Base-by-base conservation (phyloP, 2,329 filamentous ascomycete genomes). In the Rhytidhysteron rufulum region DNA sequence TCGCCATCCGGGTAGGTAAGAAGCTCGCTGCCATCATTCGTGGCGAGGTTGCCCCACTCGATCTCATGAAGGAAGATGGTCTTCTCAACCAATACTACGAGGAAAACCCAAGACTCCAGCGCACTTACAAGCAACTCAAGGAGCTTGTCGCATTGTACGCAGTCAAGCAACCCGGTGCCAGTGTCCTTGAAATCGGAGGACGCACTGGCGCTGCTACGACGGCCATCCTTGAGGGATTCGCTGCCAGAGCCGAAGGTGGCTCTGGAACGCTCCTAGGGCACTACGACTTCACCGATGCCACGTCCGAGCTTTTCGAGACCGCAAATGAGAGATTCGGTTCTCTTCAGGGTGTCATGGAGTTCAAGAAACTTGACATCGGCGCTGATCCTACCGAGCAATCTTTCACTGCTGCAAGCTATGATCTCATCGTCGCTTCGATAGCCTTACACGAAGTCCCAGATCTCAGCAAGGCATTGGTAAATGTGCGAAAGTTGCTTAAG, bases 121-220 rank as follows among this genome's bases (percentile, higher is more conserved):
- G 15, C 20, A 39, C 39, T 18, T 36, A 45, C 19, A 20, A 24
- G 11, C 25, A 24, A 4, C 31, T 27, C 34, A 24, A 24, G 2
- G 27, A 8, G 18, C 31, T 17, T 17, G 10, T 37, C 3, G 18
- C 15, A 16, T 8, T 8, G 7, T 10, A 10, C 17, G 18, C 5
- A 5, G 13, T 37, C 33, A 30, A 30, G 17, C n/a, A 37, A 7
- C 11, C 22, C 31, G n/a, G 27, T 15, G 20, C 31, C 9, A 41
- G 41, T 8, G 18, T 46, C 4, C 24, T 45, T 3, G 43, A 45
- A 30, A 33, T 46, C 17, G 43, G 43, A 1, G 36, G 32, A 5
- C 40, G 43, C 8, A 46, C 43, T n/a, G 43, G 43, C 10, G 40
- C 40, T 27, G 31, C 34, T 11, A 46, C 43, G 7, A 30, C 16